Evolutionary conservation across 2,329 filamentous ascomycete species (phyloP), one percentile per base, ranked within the genome.

Genomic region (Penicillium crustosum): DNA sequence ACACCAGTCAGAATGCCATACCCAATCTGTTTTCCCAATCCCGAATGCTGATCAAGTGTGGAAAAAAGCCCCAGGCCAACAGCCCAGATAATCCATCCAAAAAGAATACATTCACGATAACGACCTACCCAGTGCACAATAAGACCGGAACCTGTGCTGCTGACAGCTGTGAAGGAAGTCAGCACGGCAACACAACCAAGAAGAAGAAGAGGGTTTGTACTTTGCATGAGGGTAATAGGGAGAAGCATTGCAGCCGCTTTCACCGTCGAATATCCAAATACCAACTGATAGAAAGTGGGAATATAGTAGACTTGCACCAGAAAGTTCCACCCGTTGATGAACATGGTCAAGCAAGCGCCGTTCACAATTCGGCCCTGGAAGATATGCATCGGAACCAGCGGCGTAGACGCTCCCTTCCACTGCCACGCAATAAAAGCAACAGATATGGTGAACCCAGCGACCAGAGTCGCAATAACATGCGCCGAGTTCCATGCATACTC

Each of bases 301-400:
- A 88, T 74, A 63, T 83, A 87, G 68, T 86, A 88, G 2, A 86
- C 68, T 60, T 85, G 82, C n/a, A 83, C 78, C 25, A 84, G 73
- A 55, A 84, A 84, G 61, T 84, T 84, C 82, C 83, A 85, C 4
- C 83, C 82, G 50, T 84, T 84, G 65, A 85, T 79, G 36, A 82
- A 81, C 80, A 83, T 83, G 17, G 81, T 83, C 19, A 85, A 61
- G 58, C 80, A 83, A 1, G 82, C 81, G 1, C 83, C 82, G 36
- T 82, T 82, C 31, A 84, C 81, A 31, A 84, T 82, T 17, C 72
- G 73, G 1, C 75, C 78, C 61, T 78, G 79, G 75, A 85, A 84
- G 17, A 86, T 82, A 60, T 82, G 79, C 36, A 84, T 76, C 67
- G 67, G 53, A 3, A 66, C 58, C 13, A 68, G 48, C 3, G 69